Evolutionary conservation across 2,329 filamentous ascomycete species (phyloP).

Genomic region (Colletotrichum sp.): DNA sequence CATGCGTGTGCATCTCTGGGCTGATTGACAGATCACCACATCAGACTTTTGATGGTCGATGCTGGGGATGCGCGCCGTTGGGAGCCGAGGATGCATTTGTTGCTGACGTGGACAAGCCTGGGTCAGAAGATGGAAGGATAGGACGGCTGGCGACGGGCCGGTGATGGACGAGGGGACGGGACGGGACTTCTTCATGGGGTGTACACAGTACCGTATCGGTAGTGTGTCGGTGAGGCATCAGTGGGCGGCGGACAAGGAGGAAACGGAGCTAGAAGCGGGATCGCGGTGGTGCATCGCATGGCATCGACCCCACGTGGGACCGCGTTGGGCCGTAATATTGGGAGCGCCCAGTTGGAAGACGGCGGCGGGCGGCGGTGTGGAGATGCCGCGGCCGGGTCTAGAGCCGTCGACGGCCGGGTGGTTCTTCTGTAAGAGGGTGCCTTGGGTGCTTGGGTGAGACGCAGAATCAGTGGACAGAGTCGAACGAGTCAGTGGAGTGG

Average conservation of each 20-base stretch:
- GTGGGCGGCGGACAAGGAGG: neutral
- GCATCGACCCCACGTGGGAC: neutral
- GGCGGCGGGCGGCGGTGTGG: neutral
- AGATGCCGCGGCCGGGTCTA: neutral
- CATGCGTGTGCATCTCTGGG: neutral
- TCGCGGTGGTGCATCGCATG: neutral
- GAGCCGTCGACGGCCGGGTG: neutral
- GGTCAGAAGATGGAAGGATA: neutral
- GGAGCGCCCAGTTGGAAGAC: neutral
- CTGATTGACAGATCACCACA: neutral
- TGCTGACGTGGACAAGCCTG: neutral
- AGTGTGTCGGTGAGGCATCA: neutral
- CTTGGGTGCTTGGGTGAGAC: neutral
- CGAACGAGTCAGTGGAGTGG: neutral
- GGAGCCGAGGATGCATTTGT: neutral
- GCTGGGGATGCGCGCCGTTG: neutral
- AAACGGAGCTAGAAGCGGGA: neutral
- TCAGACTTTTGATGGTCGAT: neutral
- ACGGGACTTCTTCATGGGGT: neutral
- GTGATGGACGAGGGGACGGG: neutral
- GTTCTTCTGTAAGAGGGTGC: neutral
- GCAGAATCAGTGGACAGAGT: neutral
- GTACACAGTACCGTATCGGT: neutral
- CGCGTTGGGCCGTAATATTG: neutral
- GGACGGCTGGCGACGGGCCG: neutral